Conservation (phyloP, 2,329 filamentous ascomycete species). For the Neofusicoccum ribis region DNA sequence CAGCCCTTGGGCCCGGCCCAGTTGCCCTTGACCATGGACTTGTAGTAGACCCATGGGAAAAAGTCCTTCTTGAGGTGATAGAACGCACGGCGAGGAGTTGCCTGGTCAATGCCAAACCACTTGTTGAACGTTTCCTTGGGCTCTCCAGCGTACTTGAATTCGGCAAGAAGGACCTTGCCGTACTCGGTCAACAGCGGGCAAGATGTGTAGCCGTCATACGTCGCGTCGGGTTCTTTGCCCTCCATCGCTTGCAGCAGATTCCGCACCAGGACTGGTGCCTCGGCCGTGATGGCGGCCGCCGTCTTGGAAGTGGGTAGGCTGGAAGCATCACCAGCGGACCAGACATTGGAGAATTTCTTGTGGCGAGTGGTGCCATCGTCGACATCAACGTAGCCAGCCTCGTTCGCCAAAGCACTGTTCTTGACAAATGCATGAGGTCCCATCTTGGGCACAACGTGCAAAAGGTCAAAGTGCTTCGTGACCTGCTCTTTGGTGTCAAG, state of each 20-base stretch:
- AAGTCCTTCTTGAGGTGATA: slow-evolving; percentile 67
- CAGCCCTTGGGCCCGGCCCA: slow-evolving; percentile 63
- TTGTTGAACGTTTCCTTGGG: slow-evolving; percentile 64
- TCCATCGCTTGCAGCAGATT: slow-evolving; percentile 36
- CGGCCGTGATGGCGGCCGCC: slow-evolving; percentile 39
- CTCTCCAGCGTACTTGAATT: slow-evolving; percentile 65
- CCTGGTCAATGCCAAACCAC: slow-evolving; percentile 59
- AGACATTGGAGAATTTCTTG: slow-evolving; percentile 40
- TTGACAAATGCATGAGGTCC: slow-evolving; percentile 39
- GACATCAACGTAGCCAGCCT: slow-evolving; percentile 40
- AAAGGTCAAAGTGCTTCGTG: slow-evolving; percentile 37
- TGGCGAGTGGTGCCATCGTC: slow-evolving; percentile 37
- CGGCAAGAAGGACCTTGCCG: slow-evolving; percentile 63
- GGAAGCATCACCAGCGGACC: slow-evolving; percentile 42
- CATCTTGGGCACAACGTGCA: slow-evolving; percentile 42
- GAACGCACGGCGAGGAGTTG: slow-evolving; percentile 56
- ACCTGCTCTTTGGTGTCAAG: slow-evolving; percentile 26
- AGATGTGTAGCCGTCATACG: slow-evolving; percentile 43
- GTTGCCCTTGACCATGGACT: slow-evolving; percentile 61
- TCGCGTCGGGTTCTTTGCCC: slow-evolving; percentile 27
- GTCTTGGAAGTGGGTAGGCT: slow-evolving; percentile 42
- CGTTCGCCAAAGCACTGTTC: slow-evolving; percentile 36
- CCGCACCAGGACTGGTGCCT: slow-evolving; percentile 37
- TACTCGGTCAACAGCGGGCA: slow-evolving; percentile 49
- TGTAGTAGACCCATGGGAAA: slow-evolving; percentile 66